Evolutionary conservation across 2,329 filamentous ascomycete species (phyloP).

Genomic region (Lizonia empirigonia): DNA sequence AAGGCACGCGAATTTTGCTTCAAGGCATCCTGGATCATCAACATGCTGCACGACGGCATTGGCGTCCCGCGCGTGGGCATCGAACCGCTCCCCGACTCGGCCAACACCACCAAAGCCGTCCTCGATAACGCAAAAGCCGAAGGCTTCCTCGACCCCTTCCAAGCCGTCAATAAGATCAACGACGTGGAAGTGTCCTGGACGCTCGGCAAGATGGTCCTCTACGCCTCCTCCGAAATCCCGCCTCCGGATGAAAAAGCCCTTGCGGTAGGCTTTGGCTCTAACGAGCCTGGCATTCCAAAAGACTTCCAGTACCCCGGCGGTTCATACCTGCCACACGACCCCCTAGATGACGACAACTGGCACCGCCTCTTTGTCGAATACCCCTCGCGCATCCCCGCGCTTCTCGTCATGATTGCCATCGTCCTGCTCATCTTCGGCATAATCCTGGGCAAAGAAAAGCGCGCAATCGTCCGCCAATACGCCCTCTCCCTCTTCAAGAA

Average conservation of each 20-base stretch:
- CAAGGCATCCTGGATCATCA: constrained; percentile 98
- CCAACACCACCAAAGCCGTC: constrained; percentile 75
- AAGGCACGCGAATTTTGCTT: constrained; percentile 90
- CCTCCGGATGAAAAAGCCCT: constrained; percentile 64
- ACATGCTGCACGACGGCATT: constrained; percentile 93
- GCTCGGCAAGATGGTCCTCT: constrained; percentile 92
- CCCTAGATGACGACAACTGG: constrained; percentile 56
- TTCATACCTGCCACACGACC: constrained; percentile 54
- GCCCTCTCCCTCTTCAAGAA: constrained; percentile 56
- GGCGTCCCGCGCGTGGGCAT: constrained; percentile 85
- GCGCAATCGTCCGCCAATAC: constrained; percentile 62
- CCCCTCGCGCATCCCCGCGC: constrained; percentile 71
- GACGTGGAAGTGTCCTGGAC: constrained; percentile 97
- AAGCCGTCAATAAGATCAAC: constrained; percentile 89
- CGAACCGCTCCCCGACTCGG: constrained; percentile 63
- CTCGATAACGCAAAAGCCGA: constrained; percentile 72
- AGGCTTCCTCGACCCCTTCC: constrained; percentile 83
- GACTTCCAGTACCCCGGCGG: constrained; percentile 85
- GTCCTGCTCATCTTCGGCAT: constrained; percentile 72
- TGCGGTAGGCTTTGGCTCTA: constrained; percentile 92
- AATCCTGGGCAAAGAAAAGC: constrained; percentile 78
- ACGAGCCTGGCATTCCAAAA: constrained; percentile 67
- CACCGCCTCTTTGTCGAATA: constrained; percentile 67
- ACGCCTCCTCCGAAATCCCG: constrained; percentile 86
- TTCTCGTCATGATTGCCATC: constrained; percentile 79